These are phyloP conservation scores for Quercus engelmannii DNA, from an alignment of 306 rosid species.

Conservation along the genomic window DNA sequence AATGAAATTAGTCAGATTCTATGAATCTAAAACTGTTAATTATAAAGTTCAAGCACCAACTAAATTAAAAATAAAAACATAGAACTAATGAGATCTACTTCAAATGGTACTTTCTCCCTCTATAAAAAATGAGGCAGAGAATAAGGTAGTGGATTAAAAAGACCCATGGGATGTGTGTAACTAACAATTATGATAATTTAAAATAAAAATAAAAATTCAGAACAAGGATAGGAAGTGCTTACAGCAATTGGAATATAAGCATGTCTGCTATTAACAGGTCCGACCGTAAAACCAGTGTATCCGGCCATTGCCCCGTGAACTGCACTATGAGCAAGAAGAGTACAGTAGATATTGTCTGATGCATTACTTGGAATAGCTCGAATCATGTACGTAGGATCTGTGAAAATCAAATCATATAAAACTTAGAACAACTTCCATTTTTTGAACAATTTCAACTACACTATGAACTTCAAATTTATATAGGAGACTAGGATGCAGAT, in stretches of 20 bases:
- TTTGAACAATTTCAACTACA: too few species aligned
- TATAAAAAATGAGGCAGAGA: neutral
- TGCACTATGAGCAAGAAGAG: conserved; percentile 95
- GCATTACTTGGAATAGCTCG: conserved; percentile 98
- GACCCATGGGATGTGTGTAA: neutral
- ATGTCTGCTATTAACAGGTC: conserved; percentile 83
- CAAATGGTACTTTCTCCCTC: neutral
- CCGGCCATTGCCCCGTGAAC: conserved; percentile 99
- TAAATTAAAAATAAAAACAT: neutral
- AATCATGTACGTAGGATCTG: conserved; percentile 98
- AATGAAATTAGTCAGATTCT: neutral
- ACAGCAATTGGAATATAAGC: conserved; percentile 89
- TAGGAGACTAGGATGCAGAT: neutral
- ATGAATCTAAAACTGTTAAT: neutral
- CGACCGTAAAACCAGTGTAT: conserved; percentile 83
- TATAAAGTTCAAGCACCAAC: neutral
- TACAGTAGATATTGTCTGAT: conserved; percentile 89
- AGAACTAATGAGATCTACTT: neutral
- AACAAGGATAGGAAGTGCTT: conserved; percentile 40
- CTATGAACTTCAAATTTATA: neutral
- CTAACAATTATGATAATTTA: neutral
- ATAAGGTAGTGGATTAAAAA: neutral
- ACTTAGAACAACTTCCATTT: neutral
- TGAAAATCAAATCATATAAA: neutral
- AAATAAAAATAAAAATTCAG: conserved; percentile 1